Base-by-base conservation (phyloP, 768 basidiomycete genomes). In the Xerocomellus amylosporus region DNA sequence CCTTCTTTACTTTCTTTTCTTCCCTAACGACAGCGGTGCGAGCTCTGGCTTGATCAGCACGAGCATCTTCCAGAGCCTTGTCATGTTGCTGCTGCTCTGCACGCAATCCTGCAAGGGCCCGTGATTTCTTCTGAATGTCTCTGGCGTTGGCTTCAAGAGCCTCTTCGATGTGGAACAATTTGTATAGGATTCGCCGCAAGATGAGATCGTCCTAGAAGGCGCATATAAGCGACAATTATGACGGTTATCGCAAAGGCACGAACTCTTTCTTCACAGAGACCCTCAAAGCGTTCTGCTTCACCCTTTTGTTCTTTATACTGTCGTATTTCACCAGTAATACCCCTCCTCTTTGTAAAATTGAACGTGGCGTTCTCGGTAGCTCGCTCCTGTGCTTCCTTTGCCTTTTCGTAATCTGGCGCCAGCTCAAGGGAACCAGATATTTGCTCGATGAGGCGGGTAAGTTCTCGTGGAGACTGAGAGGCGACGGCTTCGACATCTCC, bases 401-500 rank as follows among this genome's bases (percentile, higher is more conserved):
- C 92, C 55, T 82, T 84, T 54, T 98, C 93, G 63, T 98, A 99
- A 55, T 93, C 93, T 0, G 76, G 73, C 2, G 91, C 85, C 12
- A 97, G 83, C 65, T 98, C 97, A 20, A 96, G 77, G 0, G 93
- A 97, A 1, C 96, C 96, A 55, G 87, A 90, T 57, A 98, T 98
- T 68, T 98, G 93, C 61, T 99, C 97, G 43, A 99, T 89, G 31
- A 98, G 85, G 17, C 84, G 83, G 1, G 95, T 81, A 20, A 98
- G 83, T 62, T 96, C 94, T 54, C 86, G 86, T 15, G 97, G 84
- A 1, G 90, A 93, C 62, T 99, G 97, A 3, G 91, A 90, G 1
- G 97, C 97, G 33, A 99, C 92, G 2, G 93, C 92, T 73, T 99
- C 97, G 31, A 99, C 97, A 67, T 98, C 97, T 48, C 97, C 97